These are phyloP conservation scores for Zymoseptoria crescenta DNA, from an alignment of 2,329 filamentous ascomycete genomes.

Conservation along the genomic window DNA sequence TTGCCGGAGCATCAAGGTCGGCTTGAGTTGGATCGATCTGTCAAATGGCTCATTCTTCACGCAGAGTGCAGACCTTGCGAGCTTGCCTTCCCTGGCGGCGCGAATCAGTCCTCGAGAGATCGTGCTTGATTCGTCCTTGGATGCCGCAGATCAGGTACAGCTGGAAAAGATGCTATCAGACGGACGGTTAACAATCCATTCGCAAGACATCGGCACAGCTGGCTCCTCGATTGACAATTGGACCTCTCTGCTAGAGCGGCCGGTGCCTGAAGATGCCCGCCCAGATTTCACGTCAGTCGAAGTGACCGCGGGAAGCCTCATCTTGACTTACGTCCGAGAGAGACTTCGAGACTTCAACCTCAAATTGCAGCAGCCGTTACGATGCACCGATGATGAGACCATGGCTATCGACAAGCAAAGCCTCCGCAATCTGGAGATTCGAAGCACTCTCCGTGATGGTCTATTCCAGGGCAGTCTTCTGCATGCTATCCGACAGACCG, in stretches of 20 bases:
- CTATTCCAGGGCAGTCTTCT: constrained; percentile 74
- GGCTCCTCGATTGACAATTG: constrained; percentile 54
- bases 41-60: constrained; percentile 94
- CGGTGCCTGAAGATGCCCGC: constrained; percentile 49
- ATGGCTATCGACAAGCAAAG: constrained; percentile 93
- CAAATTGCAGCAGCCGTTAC: constrained; percentile 74
- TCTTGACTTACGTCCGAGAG: constrained; percentile 78
- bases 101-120: constrained; percentile 80
- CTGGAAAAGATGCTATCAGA: constrained; percentile 27
- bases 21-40: constrained; percentile 87
- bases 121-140: constrained; percentile 54
- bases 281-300: constrained; percentile 60
- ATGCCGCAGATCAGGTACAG: constrained; percentile 37
- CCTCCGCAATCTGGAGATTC: constrained; percentile 80
- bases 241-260: constrained; percentile 67
- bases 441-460: constrained; percentile 75
- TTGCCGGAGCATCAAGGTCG: constrained; percentile 44
- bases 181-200: constrained; percentile 62
- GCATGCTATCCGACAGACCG: constrained; percentile 80
- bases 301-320: constrained; percentile 64
- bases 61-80: constrained; percentile 61
- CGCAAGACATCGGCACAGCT: constrained; percentile 45
- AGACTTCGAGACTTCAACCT: constrained; percentile 70
- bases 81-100: constrained; percentile 71
- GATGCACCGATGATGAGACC: constrained; percentile 64